These are phyloP conservation scores for Pholiota molesta DNA, from an alignment of 768 basidiomycete genomes.

Conservation along the genomic window DNA sequence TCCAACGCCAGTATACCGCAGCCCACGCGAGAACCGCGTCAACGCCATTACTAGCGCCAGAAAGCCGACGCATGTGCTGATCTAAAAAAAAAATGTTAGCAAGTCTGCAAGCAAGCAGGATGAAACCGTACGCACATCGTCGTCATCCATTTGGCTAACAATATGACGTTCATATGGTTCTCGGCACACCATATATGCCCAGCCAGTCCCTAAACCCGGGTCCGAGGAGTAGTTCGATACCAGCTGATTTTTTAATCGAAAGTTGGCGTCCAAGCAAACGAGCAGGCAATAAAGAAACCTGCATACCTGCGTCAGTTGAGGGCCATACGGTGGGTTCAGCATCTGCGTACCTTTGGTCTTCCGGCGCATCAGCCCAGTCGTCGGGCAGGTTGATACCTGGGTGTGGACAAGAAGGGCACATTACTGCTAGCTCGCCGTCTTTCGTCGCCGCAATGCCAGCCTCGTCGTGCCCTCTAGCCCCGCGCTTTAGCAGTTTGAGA, in stretches of 20 bases:
- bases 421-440: constrained; percentile 26
- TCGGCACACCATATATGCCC: constrained; percentile 13
- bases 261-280: constrained; percentile 17
- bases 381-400: constrained; percentile 32
- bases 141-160: constrained; percentile 5
- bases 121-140: too few relatives aligned
- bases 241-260: constrained; percentile 15
- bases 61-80: constrained; percentile 19
- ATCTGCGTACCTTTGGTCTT: constrained; percentile 6
- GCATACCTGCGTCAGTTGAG: too few relatives aligned
- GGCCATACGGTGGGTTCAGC: too few relatives aligned
- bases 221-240: constrained; percentile 14
- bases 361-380: constrained; percentile 18
- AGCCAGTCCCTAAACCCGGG: background rate
- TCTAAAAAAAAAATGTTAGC: too few relatives aligned
- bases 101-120: too few relatives aligned
- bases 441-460: constrained; percentile 22
- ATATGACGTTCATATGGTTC: constrained; percentile 13
- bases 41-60: constrained; percentile 12
- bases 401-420: constrained; percentile 38
- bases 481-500: constrained; percentile 29
- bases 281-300: constrained; percentile 18
- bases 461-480: constrained; percentile 25
- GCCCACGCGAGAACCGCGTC: constrained; percentile 12
- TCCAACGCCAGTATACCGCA: constrained; percentile 18